Base-by-base conservation (phyloP, 331 rosid genomes). In the Pyracantha coccinea region DNA sequence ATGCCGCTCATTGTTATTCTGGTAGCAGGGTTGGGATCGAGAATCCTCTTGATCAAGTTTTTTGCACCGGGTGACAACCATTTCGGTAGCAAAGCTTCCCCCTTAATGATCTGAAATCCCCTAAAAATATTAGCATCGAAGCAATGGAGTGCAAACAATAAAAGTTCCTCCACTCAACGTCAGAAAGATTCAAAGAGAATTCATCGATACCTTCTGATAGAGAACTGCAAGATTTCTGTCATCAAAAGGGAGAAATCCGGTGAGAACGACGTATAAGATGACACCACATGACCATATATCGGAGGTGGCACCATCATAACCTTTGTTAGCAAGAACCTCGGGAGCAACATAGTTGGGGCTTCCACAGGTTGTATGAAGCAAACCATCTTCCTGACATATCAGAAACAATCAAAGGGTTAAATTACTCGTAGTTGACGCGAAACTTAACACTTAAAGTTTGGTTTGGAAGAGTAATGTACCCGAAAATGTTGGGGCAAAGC, bases 321-420 rank as follows among this genome's bases (percentile, higher is more conserved):
- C 99, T 73, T 82, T 86, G 67, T 94, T 90, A 55, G 88, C 87
- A 47, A 94, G 85, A 79, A 94, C 72, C 89, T 94, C 99, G 1
- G 99, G 99, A 27, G 99, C 99, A 57, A 94, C 99, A 77, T 94
- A 94, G 78, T 94, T 92, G 29, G 99, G 97, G 75, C 97, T 94
- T 86, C 99, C 99, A 82, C 99, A 94, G 20, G 97, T 94, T 61
- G 99, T 94, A 68, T 94, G 99, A 75, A 94, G 85, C 86, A 94
- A 77, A 15, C 99, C 99, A 69, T 94, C 99, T 33, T 35, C 91
- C 97, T 92, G 86, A 31, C 55, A 55, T 32, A 73, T 77, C 66
- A 71, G 35, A 65, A 53, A 24, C 57, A 69, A 20, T 64, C 11
- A 33, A 13, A 19, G 59, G 44, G 44, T 44, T 68, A 68, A 80